Base-by-base conservation (phyloP, 1,139 yeast species). In the Geotrichum macrosporum region DNA sequence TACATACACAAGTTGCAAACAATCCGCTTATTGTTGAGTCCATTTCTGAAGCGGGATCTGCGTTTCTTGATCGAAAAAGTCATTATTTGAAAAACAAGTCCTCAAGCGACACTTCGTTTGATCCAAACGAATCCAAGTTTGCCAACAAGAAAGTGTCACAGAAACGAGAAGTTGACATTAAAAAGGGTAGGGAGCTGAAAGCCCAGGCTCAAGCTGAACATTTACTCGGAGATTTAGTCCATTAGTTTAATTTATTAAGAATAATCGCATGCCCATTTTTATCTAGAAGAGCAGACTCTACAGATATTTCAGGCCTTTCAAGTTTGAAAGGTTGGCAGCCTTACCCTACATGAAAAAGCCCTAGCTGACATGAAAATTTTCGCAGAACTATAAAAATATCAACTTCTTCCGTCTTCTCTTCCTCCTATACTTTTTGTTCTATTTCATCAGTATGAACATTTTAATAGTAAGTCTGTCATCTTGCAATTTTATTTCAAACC, bases 1-100 rank as follows among this genome's bases (percentile, higher is more conserved):
- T 82, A 13, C 83, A 79, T 56, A 71, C 72, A 50, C 88, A 83
- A 58, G 70, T 78, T 50, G 78, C 75, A 24, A 70, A 72, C 47
- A 80, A 77, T 59, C 71, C 71, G 5, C 12, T 44, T 24, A 21
- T 44, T 16, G 20, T 13, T 2, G 44, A 44, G 19, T 38, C 41
- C 22, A 16, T 38, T 16, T 16, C 41, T 8, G 21, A 20, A 4
- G 43, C 47, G 3, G 47, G 43, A 3, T 36, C 47, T 3, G 31
- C 18, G 10, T 31, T 24, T 15, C 22, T 36, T 10, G 6, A n/a
- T 2, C 19, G 20, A 9, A 4, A n/a, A 16, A 31, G 32, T 18
- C n/a, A 18, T 12, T 22, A 30, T 2, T 20, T 19, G 3, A 24
- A 15, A 2, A 12, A 9, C 20, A 24, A 13, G 5, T 12, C 19